Conservation (phyloP, 106 monocot species). For the Allium sativum region DNA sequence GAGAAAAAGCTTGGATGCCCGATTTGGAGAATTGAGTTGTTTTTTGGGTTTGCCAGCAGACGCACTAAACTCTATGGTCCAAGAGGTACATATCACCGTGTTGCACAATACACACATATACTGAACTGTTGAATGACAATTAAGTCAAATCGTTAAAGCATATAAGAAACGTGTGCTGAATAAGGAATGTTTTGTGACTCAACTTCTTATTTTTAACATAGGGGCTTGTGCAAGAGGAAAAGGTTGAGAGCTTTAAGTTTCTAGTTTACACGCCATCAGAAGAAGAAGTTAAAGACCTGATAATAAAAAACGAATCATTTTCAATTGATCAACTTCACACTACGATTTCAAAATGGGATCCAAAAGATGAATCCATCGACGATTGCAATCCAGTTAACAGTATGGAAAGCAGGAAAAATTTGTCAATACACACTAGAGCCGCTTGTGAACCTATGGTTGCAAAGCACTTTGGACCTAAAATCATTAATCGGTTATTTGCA, state of each 20-base stretch:
- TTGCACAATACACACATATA: too few species aligned
- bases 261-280: neutral
- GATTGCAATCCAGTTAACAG: conserved; percentile 7
- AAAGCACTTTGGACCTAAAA: conserved; percentile 26
- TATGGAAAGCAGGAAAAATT: conserved; percentile 12
- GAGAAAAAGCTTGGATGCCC: neutral
- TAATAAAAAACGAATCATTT: conserved; percentile 4
- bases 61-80: too few species aligned
- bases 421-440: conserved; percentile 22
- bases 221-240: neutral
- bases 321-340: neutral
- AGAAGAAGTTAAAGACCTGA: conserved; percentile 24
- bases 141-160: too few species aligned
- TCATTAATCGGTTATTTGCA: conserved; percentile 26
- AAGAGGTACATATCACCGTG: too few species aligned
- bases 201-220: neutral
- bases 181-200: neutral
- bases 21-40: neutral
- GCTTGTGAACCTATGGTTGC: conserved; percentile 25
- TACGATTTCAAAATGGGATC: conserved; percentile 26
- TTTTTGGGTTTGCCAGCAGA: neutral
- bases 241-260: neutral
- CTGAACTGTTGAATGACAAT: too few species aligned
- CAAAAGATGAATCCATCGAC: conserved; percentile 16
- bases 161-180: too few species aligned